A percentile compares a stretch with the other conserved stretches of the same genome.
Evolutionary conservation across 345 rosid genomes (phyloP).

Genomic region (Arabis hirsuta): DNA sequence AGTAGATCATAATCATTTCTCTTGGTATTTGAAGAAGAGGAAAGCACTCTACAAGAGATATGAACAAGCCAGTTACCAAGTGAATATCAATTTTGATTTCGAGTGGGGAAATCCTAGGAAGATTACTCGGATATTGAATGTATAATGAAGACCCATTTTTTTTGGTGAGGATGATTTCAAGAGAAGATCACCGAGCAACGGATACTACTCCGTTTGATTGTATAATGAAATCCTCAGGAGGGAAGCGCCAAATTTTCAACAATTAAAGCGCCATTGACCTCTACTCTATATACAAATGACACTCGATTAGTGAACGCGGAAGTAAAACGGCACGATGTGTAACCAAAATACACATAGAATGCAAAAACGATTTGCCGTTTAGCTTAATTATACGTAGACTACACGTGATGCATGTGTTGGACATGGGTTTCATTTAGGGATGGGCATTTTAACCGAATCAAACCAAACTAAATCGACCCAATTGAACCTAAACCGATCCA

Average conservation of each 20-base stretch:
- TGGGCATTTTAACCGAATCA: too few relatives aligned
- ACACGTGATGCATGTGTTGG: too few relatives aligned
- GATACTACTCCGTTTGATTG: background rate
- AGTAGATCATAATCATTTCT: constrained; percentile 65
- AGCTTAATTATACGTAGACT: constrained; percentile 10
- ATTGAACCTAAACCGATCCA: too few relatives aligned
- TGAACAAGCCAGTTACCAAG: constrained; percentile 10
- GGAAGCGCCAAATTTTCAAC: constrained; percentile 33
- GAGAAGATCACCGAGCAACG: constrained; percentile 34
- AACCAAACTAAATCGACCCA: too few relatives aligned
- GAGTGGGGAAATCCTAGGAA: constrained; percentile 49
- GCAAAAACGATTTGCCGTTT: constrained; percentile 1
- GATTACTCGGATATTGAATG: constrained; percentile 56
- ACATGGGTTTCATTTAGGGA: too few relatives aligned
- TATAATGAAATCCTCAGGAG: too few relatives aligned
- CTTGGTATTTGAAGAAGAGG: constrained; percentile 44
- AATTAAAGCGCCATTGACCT: constrained; percentile 8
- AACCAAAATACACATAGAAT: background rate
- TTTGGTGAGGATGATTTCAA: too few relatives aligned
- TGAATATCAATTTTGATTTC: constrained; percentile 16
- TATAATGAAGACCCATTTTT: constrained; percentile 58
- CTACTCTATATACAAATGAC: constrained; percentile 20
- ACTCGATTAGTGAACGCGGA: background rate
- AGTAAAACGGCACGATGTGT: constrained; percentile 24
- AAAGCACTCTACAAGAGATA: constrained; percentile 54